Conservation (phyloP, 768 basidiomycete genomes). For the Collybiopsis confluens region DNA sequence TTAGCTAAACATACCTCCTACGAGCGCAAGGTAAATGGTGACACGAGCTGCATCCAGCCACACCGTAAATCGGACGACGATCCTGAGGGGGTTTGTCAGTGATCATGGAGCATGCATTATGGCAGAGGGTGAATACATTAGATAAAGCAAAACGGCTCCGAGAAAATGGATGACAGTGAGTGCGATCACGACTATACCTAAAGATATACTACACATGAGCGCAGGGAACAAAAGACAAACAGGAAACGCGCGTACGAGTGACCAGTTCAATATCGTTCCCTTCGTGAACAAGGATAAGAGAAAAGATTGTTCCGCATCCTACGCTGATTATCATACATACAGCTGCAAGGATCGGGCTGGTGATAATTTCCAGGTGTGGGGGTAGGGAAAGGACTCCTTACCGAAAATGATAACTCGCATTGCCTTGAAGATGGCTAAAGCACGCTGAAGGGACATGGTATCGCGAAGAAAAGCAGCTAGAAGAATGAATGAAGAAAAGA, state of each 20-base stretch:
- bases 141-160: conserved; percentile 29
- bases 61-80: conserved; percentile 33
- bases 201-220: conserved; percentile 3
- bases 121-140: conserved; percentile 26
- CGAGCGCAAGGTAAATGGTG: conserved; percentile 24
- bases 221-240: not conserved
- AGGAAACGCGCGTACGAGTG: conserved; percentile 25
- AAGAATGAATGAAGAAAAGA: not conserved
- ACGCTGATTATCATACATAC: conserved; percentile 28
- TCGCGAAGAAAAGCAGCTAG: not conserved
- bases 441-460: conserved; percentile 16
- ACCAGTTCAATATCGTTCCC: conserved; percentile 26
- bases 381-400: conserved; percentile 15
- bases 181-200: conserved; percentile 30
- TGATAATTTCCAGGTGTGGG: not conserved
- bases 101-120: not conserved
- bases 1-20: not conserved
- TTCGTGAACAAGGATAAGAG: conserved; percentile 29
- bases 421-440: conserved; percentile 28
- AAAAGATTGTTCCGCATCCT: conserved; percentile 27
- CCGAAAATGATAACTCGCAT: conserved; percentile 30
- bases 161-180: conserved; percentile 26
- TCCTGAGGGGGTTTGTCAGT: conserved; percentile 19
- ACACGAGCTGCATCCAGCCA: conserved; percentile 33
- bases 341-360: conserved; percentile 16